Base-by-base conservation (phyloP, 345 rosid species). In the Salix exigua region DNA sequence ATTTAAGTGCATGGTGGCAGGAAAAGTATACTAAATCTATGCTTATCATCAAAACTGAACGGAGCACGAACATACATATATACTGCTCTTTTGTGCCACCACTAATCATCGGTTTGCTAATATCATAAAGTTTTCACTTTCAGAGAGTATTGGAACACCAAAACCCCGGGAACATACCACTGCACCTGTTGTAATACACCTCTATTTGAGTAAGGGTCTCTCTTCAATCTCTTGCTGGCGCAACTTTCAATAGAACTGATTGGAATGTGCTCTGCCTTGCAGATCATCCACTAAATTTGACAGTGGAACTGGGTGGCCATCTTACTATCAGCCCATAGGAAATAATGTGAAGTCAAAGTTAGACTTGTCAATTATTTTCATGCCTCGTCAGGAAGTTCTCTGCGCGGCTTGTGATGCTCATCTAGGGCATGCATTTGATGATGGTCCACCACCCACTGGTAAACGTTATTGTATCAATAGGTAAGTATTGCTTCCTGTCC, bases 241-340 rank as follows among this genome's bases (percentile, higher is more conserved):
- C 30, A 18, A 28, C 51, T 33, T 79, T 65, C 21, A 21, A 66
- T 2, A 38, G 61, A 40, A 5, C 62, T 80, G 50, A 72, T 42
- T 46, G 13, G 58, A 64, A 23, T 28, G 17, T 51, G 72, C 44
- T 81, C 37, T 77, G 17, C 18, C 0, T 70, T 84, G 73, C 83
- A 95, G 97, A 62, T 95, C 99, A 66, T 84, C 92, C 2, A 90
- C 99, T 38, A 95, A 95, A 85, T 95, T 91, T 61, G 97, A 95
- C n/a, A 93, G 97, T 33, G 99, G 99, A 84, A 95, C 97, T 8
- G 97, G 99, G 5, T 95, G 99, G 97, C 99, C 99, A 21, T 91
- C 97, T 26, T 93, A 88, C 82, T 90, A 89, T 81, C 82, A 90
- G 80, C 94, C 97, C 19, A 72, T 89, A 5, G 97, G 86, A 44